phyloP scores from a whole-genome alignment of 1,284 basidiomycete genomes.

The Microbotryum scabiosae region DNA sequence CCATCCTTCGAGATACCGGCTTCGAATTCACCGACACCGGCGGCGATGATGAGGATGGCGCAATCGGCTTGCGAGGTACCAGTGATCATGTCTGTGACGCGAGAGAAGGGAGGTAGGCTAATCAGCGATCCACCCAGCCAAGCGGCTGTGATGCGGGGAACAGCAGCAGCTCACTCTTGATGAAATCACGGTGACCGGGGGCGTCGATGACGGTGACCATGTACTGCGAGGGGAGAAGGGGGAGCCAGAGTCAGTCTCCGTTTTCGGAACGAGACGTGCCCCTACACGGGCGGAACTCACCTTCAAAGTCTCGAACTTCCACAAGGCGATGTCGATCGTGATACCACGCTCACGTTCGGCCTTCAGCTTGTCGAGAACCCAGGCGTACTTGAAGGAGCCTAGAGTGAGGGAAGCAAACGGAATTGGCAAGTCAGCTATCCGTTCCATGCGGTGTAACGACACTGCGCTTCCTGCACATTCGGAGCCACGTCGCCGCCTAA shows the following conservation, averaged over 20 bases:
- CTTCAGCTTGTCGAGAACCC: slow-evolving; percentile 99
- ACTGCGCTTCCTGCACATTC: too few relatives aligned
- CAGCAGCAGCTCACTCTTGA: slow-evolving; percentile 58
- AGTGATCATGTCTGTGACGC: slow-evolving; percentile 79
- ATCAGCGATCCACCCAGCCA: slow-evolving; percentile 21
- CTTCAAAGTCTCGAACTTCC: slow-evolving; percentile 98
- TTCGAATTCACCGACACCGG: slow-evolving; percentile 99
- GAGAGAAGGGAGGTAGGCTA: neutral
- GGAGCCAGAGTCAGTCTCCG: slow-evolving; percentile 46
- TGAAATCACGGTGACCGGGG: slow-evolving; percentile 99
- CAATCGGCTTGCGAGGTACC: slow-evolving; percentile 99
- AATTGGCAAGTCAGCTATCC: neutral
- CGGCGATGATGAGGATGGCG: slow-evolving; percentile 98
- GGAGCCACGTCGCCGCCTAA: too few relatives aligned
- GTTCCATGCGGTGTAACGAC: too few relatives aligned
- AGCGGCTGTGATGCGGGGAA: neutral
- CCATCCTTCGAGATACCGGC: slow-evolving; percentile 99
- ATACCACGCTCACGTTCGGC: slow-evolving; percentile 99
- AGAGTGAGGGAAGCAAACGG: neutral
- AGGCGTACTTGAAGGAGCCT: slow-evolving; percentile 54
- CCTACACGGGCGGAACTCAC: slow-evolving; percentile 38
- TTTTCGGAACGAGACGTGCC: slow-evolving; percentile 54
- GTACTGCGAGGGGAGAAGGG: slow-evolving; percentile 42
- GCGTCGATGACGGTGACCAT: slow-evolving; percentile 80
- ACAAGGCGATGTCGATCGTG: slow-evolving; percentile 99